Base-by-base conservation (phyloP, 805 yeast species). In the Zygosaccharomyces kombuchaensis region DNA sequence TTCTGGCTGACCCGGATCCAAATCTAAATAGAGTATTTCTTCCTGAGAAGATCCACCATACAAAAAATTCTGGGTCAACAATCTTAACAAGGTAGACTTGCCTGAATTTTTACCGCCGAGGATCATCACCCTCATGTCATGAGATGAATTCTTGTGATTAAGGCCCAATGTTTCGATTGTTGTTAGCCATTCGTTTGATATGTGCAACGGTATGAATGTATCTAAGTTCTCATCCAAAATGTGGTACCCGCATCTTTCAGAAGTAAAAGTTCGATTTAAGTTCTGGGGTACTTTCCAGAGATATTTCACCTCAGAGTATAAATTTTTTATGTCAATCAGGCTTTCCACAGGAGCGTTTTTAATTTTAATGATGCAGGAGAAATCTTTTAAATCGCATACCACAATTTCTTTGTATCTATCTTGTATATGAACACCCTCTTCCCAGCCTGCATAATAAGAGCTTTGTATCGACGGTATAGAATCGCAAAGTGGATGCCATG, bases 1-100 rank as follows among this genome's bases (percentile, higher is more conserved):
- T 56, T 86, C 95, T 0, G 95, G 80, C 59, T 89, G 96, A 0
- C 95, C 96, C 0, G 96, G 96, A 59, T 90, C 98, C 1, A 87
- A 60, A 55, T 90, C 96, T 34, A 90, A 53, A 31, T 81, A 75
- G 16, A 75, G 71, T 2, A 82, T 65, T 0, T 59, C 46, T 1
- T 54, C 47, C 21, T 49, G 48, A 7, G 43, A 32, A 12, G 38
- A 26, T 3, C 41, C 37, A 26, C 48, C 32, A 39, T 46, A 51
- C 3, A 77, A 56, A 1, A 80, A 53, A 17, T 66, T 66, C 54
- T 86, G 84, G 4, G 78, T 45, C 5, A 87, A 59, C 2, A 78
- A 50, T 50, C 78, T 75, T 9, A 80, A 62, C 37, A 85, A 72
- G 0, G 95, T 83, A 1, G 96, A 84, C 58, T 89, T 89, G 1